Base-by-base conservation (phyloP, 2,329 filamentous ascomycete species). In the Sporothrix humicola region DNA sequence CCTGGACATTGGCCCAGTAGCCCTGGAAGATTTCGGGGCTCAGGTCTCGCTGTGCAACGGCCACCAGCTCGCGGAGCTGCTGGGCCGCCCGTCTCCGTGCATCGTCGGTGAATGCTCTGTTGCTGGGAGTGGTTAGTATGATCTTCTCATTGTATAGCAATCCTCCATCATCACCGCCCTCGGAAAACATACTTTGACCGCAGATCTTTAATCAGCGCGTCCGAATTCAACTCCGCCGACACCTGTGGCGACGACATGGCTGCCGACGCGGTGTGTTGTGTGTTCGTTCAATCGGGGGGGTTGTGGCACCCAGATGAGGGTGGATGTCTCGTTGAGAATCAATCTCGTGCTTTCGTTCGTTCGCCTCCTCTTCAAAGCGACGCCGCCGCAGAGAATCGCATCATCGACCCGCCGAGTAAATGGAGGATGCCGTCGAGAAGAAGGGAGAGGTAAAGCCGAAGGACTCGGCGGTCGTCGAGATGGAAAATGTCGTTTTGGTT, bases 21-120 rank as follows among this genome's bases (percentile, higher is more conserved):
- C 81, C 76, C 58, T 83, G 82, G 82, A 98, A 98, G 76, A 92
- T 90, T 79, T 96, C 94, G 71, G 92, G 88, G 31, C 89, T 89
- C 80, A 96, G 89, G 83, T 98, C 96, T 85, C 87, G 84, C 76
- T 89, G 86, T 76, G 86, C 88, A 13, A 86, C 80, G 10, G 82
- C 82, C 17, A 90, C 87, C 61, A 89, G 82, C 72, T 89, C 87
- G 75, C 86, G 83, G 71, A 90, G 82, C 79, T 88, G 84, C 61
- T 82, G 80, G 52, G 88, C 87, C 20, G 86, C 84, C 77, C 87
- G 83, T 86, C 74, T 86, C 83, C 77, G 89, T 85, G 76, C 73
- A 69, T 90, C 88, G 74, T 83, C 82, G 20, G 78, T 79, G 72
- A 83, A 81, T 42, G 77, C 77, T 65, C 79, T 81, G 68, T 20